These are phyloP conservation scores for Syncephalis fuscata DNA, from an alignment of 371 early-diverging fungal genomes.

Conservation along the genomic window DNA sequence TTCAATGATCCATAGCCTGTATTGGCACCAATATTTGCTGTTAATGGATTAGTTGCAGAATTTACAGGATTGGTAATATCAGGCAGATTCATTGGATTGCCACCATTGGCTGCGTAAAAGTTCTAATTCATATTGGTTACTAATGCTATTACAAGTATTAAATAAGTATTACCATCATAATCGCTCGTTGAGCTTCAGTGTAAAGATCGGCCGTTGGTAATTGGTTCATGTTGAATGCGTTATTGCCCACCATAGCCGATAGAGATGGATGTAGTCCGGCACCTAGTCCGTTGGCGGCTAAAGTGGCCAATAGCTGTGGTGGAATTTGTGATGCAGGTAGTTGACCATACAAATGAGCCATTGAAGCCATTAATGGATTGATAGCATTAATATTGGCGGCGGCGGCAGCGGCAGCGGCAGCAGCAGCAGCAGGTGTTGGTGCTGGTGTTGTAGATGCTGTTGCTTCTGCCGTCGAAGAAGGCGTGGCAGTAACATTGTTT, in stretches of 20 bases:
- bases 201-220: no score
- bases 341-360: slow-evolving; percentile 8
- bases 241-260: slow-evolving; percentile 5
- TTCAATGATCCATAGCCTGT: slow-evolving; percentile 8
- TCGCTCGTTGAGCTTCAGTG: no score
- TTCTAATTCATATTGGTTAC: no score
- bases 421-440: slow-evolving; percentile 9
- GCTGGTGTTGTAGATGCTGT: slow-evolving; percentile 10
- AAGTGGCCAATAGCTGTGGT: slow-evolving; percentile 9
- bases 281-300: slow-evolving; percentile 10
- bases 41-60: no score
- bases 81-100: no score
- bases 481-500: no score
- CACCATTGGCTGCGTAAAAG: no score
- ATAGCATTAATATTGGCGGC: slow-evolving; percentile 8
- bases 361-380: slow-evolving; percentile 5
- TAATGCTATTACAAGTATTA: no score
- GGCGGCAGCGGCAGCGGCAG: slow-evolving; percentile 2
- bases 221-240: no score
- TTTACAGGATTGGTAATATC: no score
- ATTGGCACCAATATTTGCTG: slow-evolving; percentile 2
- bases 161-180: no score
- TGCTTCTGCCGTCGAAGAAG: slow-evolving; percentile 9
- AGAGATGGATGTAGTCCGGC: slow-evolving; percentile 10
- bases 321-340: slow-evolving; percentile 4